Evolutionary conservation across 495 filamentous ascomycete genomes (phyloP).

Genomic region (Saxophila tyrrhenica): DNA sequence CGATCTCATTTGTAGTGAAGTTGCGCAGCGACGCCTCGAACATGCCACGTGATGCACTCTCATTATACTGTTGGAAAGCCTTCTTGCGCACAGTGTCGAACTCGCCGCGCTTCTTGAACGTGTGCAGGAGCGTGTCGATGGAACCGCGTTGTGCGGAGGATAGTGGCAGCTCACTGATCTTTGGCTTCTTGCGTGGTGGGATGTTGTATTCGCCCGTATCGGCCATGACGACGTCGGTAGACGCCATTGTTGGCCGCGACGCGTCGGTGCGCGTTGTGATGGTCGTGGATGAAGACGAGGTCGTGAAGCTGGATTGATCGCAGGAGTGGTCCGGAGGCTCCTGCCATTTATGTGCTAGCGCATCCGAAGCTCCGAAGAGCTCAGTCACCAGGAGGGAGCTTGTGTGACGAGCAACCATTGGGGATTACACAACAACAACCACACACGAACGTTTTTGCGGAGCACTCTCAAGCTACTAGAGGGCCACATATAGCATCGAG

Average conservation of each 20-base stretch:
- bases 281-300: neutral
- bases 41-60: slow-evolving; percentile 21
- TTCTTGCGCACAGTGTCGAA: slow-evolving; percentile 77
- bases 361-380: too few species aligned
- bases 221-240: slow-evolving; percentile 22
- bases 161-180: slow-evolving; percentile 72
- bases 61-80: slow-evolving; percentile 68
- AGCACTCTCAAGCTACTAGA: neutral
- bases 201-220: slow-evolving; percentile 24
- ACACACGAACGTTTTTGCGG: too few species aligned
- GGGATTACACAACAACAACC: neutral
- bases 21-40: slow-evolving; percentile 53
- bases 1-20: slow-evolving; percentile 49
- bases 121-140: slow-evolving; percentile 67
- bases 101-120: slow-evolving; percentile 83
- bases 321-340: too few species aligned
- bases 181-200: slow-evolving; percentile 56
- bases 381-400: too few species aligned
- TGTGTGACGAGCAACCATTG: neutral
- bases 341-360: too few species aligned
- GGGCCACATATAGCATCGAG: neutral
- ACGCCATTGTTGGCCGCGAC: slow-evolving; percentile 18
- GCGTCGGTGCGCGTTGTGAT: neutral
- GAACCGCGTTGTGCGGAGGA: slow-evolving; percentile 56
- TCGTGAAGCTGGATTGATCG: neutral